These are phyloP conservation scores for Leucaena leucocephala DNA, from an alignment of 306 rosid species.

Conservation along the genomic window DNA sequence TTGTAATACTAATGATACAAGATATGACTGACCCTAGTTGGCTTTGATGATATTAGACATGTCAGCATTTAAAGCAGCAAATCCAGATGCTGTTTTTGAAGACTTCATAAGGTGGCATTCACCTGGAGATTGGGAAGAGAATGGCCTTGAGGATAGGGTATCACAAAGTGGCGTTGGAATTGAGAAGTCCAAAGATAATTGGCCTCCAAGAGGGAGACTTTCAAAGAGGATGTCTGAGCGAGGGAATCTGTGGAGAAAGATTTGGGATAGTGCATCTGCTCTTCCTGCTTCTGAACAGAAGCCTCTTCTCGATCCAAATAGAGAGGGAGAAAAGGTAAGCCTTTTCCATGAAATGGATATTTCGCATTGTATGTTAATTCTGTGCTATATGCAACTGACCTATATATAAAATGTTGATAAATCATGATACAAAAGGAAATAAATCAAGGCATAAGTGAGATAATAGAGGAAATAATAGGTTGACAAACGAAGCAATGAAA, in stretches of 20 bases:
- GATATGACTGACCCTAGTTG: constrained; percentile 37
- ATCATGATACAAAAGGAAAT: background rate
- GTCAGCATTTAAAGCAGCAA: constrained; percentile 98
- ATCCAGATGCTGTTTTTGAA: constrained; percentile 90
- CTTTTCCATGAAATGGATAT: constrained; percentile 9
- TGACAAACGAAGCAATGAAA: background rate
- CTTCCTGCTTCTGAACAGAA: constrained; percentile 88
- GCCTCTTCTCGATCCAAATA: constrained; percentile 86
- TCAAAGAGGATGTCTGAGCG: constrained; percentile 96
- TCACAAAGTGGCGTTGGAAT: constrained; percentile 42
- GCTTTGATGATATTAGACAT: constrained; percentile 64
- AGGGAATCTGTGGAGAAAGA: constrained; percentile 87
- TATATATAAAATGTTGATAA: background rate
- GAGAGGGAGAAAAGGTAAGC: constrained; percentile 94
- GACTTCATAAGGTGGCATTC: constrained; percentile 99
- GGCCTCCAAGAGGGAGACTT: constrained; percentile 86
- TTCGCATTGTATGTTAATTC: constrained; percentile 3
- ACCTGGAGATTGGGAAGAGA: constrained; percentile 93
- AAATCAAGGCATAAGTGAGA: background rate
- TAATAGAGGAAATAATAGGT: background rate
- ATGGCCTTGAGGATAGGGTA: constrained; percentile 40
- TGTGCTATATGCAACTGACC: background rate
- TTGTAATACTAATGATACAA: constrained; percentile 26
- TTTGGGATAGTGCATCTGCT: constrained; percentile 77
- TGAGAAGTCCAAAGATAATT: constrained; percentile 49